These are phyloP conservation scores for Pulveroboletus sp. DNA, from an alignment of 768 basidiomycete species.

Conservation along the genomic window DNA sequence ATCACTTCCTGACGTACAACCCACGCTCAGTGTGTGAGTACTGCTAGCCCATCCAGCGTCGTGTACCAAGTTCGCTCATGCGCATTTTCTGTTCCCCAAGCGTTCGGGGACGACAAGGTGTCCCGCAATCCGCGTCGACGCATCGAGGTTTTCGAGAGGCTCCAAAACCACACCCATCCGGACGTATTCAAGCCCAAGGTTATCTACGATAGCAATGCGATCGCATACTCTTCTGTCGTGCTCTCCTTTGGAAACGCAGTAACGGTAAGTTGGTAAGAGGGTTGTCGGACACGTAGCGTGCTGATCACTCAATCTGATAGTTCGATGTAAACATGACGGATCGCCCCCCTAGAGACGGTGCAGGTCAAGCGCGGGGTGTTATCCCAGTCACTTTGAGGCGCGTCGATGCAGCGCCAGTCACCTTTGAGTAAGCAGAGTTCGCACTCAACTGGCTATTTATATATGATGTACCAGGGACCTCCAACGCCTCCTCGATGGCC, in stretches of 20 bases:
- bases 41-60: neutral
- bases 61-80: neutral
- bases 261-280: conserved; percentile 21
- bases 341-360: conserved; percentile 12
- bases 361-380: conserved; percentile 22
- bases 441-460: neutral
- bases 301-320: conserved; percentile 19
- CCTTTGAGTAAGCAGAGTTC: conserved; percentile 29
- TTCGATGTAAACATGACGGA: conserved; percentile 34
- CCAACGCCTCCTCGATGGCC: conserved; percentile 22
- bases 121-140: conserved; percentile 14
- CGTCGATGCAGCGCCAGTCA: conserved; percentile 36
- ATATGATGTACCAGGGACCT: conserved; percentile 20
- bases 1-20: conserved; percentile 6
- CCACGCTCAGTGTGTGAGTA: conserved; percentile 26
- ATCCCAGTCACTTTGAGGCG: conserved; percentile 31
- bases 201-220: conserved; percentile 43
- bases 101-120: conserved; percentile 13
- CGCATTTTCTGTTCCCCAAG: conserved; percentile 1
- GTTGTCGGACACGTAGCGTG: neutral
- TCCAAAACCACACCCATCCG: conserved; percentile 37
- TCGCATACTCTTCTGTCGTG: conserved; percentile 35
- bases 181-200: conserved; percentile 37
- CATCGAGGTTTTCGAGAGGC: conserved; percentile 27
- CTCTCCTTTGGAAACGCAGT: conserved; percentile 31